Conservation (phyloP, 345 rosid species). For the Hibiscus mutabilis region DNA sequence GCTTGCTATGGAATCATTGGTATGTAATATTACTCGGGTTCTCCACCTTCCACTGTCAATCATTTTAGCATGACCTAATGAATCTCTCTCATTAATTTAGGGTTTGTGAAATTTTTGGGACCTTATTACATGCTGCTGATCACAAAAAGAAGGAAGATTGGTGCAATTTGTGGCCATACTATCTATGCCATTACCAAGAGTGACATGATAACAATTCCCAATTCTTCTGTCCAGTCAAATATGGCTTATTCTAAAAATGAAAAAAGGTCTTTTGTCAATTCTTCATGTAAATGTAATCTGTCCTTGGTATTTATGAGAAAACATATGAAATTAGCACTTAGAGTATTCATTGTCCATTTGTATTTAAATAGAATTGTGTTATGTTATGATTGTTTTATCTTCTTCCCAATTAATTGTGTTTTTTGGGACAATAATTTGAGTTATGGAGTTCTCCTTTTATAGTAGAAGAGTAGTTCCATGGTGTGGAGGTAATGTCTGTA, state of each 20-base stretch:
- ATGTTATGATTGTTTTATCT: slow-evolving; percentile 24
- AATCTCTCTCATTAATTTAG: slow-evolving; percentile 31
- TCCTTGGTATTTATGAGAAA: slow-evolving; percentile 46
- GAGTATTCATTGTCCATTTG: slow-evolving; percentile 28
- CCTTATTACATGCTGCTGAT: slow-evolving; percentile 91
- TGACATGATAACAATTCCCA: slow-evolving; percentile 66
- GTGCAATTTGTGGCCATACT: slow-evolving; percentile 70
- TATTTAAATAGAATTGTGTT: slow-evolving; percentile 36
- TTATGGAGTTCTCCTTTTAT: slow-evolving; percentile 29
- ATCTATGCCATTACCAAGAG: slow-evolving; percentile 65
- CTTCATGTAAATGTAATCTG: slow-evolving; percentile 78
- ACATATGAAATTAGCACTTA: slow-evolving; percentile 25
- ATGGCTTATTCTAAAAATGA: slow-evolving; percentile 87
- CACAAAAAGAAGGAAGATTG: slow-evolving; percentile 82
- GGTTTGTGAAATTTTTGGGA: slow-evolving; percentile 85
- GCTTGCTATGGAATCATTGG: slow-evolving; percentile 86
- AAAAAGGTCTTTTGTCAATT: slow-evolving; percentile 93
- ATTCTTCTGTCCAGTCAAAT: slow-evolving; percentile 63
- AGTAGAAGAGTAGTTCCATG: slow-evolving; percentile 31
- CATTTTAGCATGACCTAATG: slow-evolving; percentile 9
- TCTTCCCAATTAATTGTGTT: slow-evolving; percentile 16
- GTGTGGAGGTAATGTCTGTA: slow-evolving; percentile 41
- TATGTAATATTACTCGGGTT: slow-evolving; percentile 22
- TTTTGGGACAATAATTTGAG: slow-evolving; percentile 28
- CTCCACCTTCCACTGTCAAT: not conserved